Base-by-base conservation (phyloP, 2,329 filamentous ascomycete genomes). In the Colletotrichum echinochloae region DNA sequence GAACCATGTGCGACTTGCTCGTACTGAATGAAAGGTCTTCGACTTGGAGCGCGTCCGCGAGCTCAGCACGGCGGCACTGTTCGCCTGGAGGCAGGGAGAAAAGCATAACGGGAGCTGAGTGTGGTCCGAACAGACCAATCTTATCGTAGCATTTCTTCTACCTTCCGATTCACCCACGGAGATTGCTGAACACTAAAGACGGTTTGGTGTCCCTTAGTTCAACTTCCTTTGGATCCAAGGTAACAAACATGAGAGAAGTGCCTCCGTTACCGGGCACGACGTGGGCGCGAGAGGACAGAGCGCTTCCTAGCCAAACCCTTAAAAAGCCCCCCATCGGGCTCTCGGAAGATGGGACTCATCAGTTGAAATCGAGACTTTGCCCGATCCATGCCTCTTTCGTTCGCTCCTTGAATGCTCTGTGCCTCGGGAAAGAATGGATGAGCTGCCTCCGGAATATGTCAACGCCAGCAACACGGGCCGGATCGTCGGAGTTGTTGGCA, bases 401-500 rank as follows among this genome's bases (percentile, higher is more conserved):
- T 9, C 1, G 12, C 35, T 11, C 37, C 8, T 26, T 14, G 37
- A 16, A 2, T n/a, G 39, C 28, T 30, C 1, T 8, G 16, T 12
- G 20, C 20, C 12, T 30, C 23, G 7, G 26, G 12, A 16, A 35
- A 26, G 18, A 7, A 66, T 66, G 63, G 55, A 44, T 23, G 49
- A 60, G 1, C 52, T 69, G 20, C 26, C 65, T 30, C 57, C 65
- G 2, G 67, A 62, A 35, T 57, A 73, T 33, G 52, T 59, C 56
- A 60, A 73, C 14, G 68, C 37, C 3, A 73, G 55, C 65, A 74
- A 74, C 51, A 54, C 72, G 11, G 67, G 37, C 1, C 61, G 72
- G 20, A 74, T 74, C 28, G 67, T 74, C 11, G 72, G 67, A 1
- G 63, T 74, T 3, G 68, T 74, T 23, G 70, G 70, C 14, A 52